A percentile compares a stretch with the other conserved stretches of the same genome.
These are phyloP conservation scores for Aspergillus carbonarius DNA, from an alignment of 2,329 filamentous ascomycete genomes.

Conservation along the genomic window DNA sequence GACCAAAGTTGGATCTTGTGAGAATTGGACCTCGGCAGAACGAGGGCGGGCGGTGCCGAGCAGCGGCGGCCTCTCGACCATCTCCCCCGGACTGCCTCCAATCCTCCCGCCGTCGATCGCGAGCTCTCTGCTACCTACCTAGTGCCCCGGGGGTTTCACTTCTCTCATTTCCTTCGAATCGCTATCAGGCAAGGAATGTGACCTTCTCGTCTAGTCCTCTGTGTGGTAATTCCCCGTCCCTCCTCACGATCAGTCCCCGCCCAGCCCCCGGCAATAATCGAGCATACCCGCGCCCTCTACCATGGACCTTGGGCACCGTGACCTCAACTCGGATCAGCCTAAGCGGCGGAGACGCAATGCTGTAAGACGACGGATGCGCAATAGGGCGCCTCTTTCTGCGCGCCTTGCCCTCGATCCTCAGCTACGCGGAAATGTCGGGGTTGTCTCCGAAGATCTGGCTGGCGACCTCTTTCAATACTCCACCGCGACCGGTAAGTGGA, in stretches of 20 bases:
- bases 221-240: conserved; percentile 4
- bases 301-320: conserved; percentile 47
- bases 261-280: conserved; percentile 26
- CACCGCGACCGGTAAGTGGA: conserved; percentile 51
- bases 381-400: conserved; percentile 75
- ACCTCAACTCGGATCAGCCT: conserved; percentile 44
- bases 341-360: conserved; percentile 53
- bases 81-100: conserved; percentile 36
- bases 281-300: conserved; percentile 14
- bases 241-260: conserved; percentile 5
- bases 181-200: conserved; percentile 4
- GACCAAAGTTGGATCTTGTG: conserved; percentile 13
- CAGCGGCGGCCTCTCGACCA: conserved; percentile 23
- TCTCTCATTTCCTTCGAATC: conserved; percentile 1
- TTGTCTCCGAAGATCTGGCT: conserved; percentile 84
- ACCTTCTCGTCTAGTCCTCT: background rate
- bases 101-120: conserved; percentile 10
- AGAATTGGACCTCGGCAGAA: conserved; percentile 37
- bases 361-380: conserved; percentile 42
- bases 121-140: background rate
- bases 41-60: conserved; percentile 31
- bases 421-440: conserved; percentile 79
- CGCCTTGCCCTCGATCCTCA: conserved; percentile 81
- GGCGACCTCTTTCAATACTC: conserved; percentile 69
- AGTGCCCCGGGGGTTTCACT: background rate